Base-by-base conservation (phyloP, 2,329 filamentous ascomycete genomes). In the Colletotrichum sp. region DNA sequence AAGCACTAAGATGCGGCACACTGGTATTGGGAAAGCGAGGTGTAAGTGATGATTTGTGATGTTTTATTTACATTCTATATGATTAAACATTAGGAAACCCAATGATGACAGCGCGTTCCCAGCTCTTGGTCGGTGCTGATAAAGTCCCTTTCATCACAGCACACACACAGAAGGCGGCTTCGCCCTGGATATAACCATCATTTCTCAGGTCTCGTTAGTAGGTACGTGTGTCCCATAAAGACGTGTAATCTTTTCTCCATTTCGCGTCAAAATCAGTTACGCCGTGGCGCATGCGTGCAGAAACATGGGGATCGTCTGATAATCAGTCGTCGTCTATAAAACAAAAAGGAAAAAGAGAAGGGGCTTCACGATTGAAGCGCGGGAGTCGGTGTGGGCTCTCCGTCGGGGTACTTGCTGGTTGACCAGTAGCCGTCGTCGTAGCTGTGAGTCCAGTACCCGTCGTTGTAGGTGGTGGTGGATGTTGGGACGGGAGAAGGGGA, bases 381-480 rank as follows among this genome's bases (percentile, higher is more conserved):
- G 79, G 80, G 36, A 72, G 80, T 16, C 34, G 80, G 75, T 3
- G 87, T 88, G 68, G 80, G 83, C 76, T 88, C 89, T 86, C 86
- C 88, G 0, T 85, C 59, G 4, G 86, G 86, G 70, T 88, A 89
- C 34, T 78, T 77, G 1, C 83, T 83, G 5, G 87, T 87, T 73
- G 87, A 86, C 88, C 88, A 89, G 66, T 80, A 80, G 21, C 88
- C 87, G 69, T 89, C 78, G 71, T 89, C 87, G 55, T 85, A 82
- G 15, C 82, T 83, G 26, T 77, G 44, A 52, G 44, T 52, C 88
- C 88, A 89, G 67, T 80, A 80, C 30, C 88, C 87, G 69, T 89
- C 78, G 71, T 89, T 87, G 55, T 85, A 82, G 15, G 82, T 83
- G 28, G 76, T 76, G 16, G 71, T 77, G 39, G 64, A 60, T 6